Percentiles rank a stretch among this genome's conserved stretches.
Conservation (phyloP, 2,329 filamentous ascomycete species). For the Arthrobotrys iridis region DNA sequence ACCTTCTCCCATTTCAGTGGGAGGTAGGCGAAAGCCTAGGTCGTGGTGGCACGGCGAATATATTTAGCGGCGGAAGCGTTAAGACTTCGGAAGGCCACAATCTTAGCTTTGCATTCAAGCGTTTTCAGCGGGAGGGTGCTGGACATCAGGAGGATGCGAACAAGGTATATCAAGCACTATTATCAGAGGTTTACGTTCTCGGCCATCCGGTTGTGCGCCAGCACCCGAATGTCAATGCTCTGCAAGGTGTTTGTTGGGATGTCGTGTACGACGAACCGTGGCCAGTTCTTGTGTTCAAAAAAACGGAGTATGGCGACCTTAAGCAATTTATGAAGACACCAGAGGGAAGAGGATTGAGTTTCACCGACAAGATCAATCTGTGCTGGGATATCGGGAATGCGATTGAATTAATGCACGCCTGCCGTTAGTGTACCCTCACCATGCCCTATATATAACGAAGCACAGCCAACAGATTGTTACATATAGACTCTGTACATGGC, state of each 20-base stretch:
- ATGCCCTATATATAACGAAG: background rate
- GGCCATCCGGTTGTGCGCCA: slow-evolving; percentile 15
- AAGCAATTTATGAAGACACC: slow-evolving; percentile 18
- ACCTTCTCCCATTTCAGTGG: slow-evolving; percentile 12
- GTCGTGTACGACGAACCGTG: background rate
- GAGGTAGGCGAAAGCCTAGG: background rate
- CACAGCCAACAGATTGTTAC: background rate
- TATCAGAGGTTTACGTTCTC: slow-evolving; percentile 21
- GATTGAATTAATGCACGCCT: slow-evolving; percentile 7
- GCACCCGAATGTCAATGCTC: slow-evolving; percentile 19
- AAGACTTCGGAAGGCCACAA: slow-evolving; percentile 2
- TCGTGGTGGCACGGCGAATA: slow-evolving; percentile 4
- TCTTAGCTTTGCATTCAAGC: slow-evolving; percentile 12
- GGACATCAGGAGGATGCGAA: background rate
- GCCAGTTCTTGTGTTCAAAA: slow-evolving; percentile 28
- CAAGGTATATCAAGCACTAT: background rate
- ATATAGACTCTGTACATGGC: slow-evolving; percentile 14
- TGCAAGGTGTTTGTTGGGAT: slow-evolving; percentile 26
- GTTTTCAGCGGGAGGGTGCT: background rate
- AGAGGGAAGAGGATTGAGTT: background rate
- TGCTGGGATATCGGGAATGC: slow-evolving; percentile 24
- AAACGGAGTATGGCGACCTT: slow-evolving; percentile 19
- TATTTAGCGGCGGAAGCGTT: slow-evolving; percentile 5
- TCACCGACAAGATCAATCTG: slow-evolving; percentile 16
- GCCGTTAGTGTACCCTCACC: background rate